phyloP scores from a whole-genome alignment of 140 eudicot genomes.

The Senecio squalidus region DNA sequence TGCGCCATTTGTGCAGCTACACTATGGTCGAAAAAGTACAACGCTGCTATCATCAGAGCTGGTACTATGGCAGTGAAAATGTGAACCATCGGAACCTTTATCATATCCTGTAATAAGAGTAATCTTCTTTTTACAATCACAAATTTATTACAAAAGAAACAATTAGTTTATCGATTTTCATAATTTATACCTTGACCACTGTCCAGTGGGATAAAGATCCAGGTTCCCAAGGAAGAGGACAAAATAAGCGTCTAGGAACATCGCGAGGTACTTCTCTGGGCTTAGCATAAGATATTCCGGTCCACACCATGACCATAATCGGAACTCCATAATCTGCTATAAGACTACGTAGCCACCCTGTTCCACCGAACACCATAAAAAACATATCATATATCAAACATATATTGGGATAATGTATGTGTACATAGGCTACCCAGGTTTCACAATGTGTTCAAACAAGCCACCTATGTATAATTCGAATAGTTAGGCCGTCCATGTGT shows the following conservation, averaged over 20 bases:
- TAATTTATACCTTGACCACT: slow-evolving; percentile 47
- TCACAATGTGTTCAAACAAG: not conserved
- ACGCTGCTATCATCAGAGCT: slow-evolving; percentile 79
- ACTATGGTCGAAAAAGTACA: slow-evolving; percentile 91
- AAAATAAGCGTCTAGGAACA: slow-evolving; percentile 74
- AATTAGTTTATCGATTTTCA: not conserved
- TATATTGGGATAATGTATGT: not conserved
- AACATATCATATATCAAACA: not conserved
- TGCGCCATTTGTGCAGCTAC: slow-evolving; percentile 96
- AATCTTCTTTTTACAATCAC: not conserved
- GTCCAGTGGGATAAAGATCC: slow-evolving; percentile 76
- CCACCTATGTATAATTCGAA: not conserved
- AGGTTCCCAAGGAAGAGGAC: slow-evolving; percentile 90
- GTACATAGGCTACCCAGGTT: not conserved
- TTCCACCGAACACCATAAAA: slow-evolving; percentile 6
- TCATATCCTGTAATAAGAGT: slow-evolving; percentile 60
- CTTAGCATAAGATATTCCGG: slow-evolving; percentile 61
- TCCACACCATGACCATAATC: slow-evolving; percentile 74
- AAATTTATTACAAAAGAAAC: not conserved
- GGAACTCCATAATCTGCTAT: slow-evolving; percentile 95
- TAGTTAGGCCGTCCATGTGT: not conserved
- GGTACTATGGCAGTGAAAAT: slow-evolving; percentile 73
- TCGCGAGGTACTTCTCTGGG: slow-evolving; percentile 56
- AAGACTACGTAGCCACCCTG: slow-evolving; percentile 69
- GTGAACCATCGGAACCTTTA: slow-evolving; percentile 50